Evolutionary conservation across 1,139 yeast genomes (phyloP), one percentile per base, ranked within the genome.

Genomic region (Suhomyces taliae): DNA sequence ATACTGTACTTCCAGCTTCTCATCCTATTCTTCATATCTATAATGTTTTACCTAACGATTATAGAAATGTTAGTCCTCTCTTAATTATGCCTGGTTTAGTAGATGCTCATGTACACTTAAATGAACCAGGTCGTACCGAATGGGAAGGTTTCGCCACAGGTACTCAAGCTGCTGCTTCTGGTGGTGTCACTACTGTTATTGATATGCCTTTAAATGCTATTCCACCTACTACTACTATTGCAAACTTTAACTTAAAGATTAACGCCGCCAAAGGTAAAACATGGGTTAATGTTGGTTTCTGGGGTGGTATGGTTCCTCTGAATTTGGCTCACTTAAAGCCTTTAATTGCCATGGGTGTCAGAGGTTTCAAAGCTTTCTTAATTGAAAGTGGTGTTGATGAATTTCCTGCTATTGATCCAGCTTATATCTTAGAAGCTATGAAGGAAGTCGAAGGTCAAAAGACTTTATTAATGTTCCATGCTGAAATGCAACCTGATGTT

Each of bases 71-170:
- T 11, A 74, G 86, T 8, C 93, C 95, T 0, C 65, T 74, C 27
- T 79, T 80, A 29, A 76, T 91, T 10, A 74, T 91, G 74, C 97
- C 98, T 0, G 98, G 98, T 0, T 74, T 91, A 36, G 96, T 91
- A 2, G 98, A 91, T 61, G 80, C 96, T 8, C 98, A 91, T 64
- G 97, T 90, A 32, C 97, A 90, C 62, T 72, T 90, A 58, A 90
- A 90, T 65, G 97, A 90, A 66, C 97, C 97, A 0, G 97, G 97
- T 5, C 72, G 97, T 56, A 90, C 96, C 0, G 95, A 88, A 52
- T 90, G 97, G 97, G 97, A 90, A 68, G 97, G 97, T 1, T 90
- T 90, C 64, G 95, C 83, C 40, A 85, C 95, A 0, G 97, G 97
- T 0, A 90, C 97, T 1, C 84, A 84, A 61, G 87, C 96, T 2